Base-by-base conservation (phyloP, 2,329 filamentous ascomycete species). In the Diaporthe citriasiana region DNA sequence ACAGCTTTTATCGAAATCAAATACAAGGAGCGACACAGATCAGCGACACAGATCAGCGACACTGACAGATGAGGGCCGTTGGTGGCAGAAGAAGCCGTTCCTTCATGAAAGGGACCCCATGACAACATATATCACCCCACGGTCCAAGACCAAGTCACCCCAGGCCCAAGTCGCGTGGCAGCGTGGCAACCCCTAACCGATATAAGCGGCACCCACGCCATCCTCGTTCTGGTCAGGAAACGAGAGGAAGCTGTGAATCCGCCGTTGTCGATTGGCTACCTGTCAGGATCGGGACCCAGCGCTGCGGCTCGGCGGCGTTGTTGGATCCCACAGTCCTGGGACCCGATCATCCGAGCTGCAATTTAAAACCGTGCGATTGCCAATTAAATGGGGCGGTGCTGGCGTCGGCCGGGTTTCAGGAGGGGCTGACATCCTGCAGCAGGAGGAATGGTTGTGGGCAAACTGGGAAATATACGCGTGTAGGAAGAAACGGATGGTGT, bases 291-390 rank as follows among this genome's bases (percentile, higher is more conserved):
- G 1, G 30, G 66, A 42, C 59, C 73, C 63, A 70, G 40, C 50
- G 35, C n/a, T 40, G 68, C 38, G 70, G 73, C 63, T 57, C 70
- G 47, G 40, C 63, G 47, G 63, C 63, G 70, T 12, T 47, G 66
- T 45, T n/a, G 57, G 35, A 33, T 60, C 45, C 55, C 40, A 56
- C 35, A 45, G 50, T 38, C 38, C 51, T 38, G 38, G 45, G 63
- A 45, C 42, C 56, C 71, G 56, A 17, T 45, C 42, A 73, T 47
- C 73, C 73, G 73, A 70, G 65, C 55, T 51, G 47, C 51, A 75
- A 70, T 70, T 70, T 59, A 55, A 73, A 53, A 75, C 65, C 73
- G 51, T 59, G 53, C 73, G 63, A 75, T 73, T 50, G 57, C 50
- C 25, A 63, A 71, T 65, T n/a, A 57, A 47, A 75, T 66, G 71